Base-by-base conservation (phyloP, 805 yeast genomes). In the Candida cerambycidarum region DNA sequence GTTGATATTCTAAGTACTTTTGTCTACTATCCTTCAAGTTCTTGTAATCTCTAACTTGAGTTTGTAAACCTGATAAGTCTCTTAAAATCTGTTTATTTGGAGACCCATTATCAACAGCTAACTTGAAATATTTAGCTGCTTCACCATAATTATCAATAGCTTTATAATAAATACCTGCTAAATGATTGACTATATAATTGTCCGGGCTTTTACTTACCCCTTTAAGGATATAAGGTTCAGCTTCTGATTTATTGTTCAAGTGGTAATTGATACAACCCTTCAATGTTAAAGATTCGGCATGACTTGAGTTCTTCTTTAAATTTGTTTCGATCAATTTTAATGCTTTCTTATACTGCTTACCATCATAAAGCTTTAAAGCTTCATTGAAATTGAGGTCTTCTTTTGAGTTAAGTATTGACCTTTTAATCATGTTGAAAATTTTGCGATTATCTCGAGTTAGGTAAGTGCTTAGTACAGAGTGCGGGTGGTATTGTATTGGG, bases 321-420 rank as follows among this genome's bases (percentile, higher is more conserved):
- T 86, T 76, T 27, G 76, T 68, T 39, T 93, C 97, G 32, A 88
- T 76, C 21, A 82, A 58, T 59, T 86, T 86, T 54, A 90, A 64
- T 1, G 96, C 80, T 56, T 92, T 89, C 59, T 87, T 87, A 71
- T 90, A 90, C 62, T 89, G 89, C 61, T 87, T 89, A 37, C 75
- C 60, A 58, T 93, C 98, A 56, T 89, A 93, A 23, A 86, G 74
- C 53, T 80, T 80, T 55, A 93, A 73, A 1, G 97, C 96, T 52
- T 84, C 86, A 45, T 83, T 76, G 69, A 92, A 89, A 49, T 79
- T 79, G 24, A 75, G 72, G 43, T 85, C 92, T 51, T 89, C 96
- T 61, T 86, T 88, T 47, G 52, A 61, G 38, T 65, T 58, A 43
- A 68, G 57, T 35, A 70, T 61, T 1, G 74, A 73, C 15, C 37